Base-by-base conservation (phyloP, 495 filamentous ascomycete species). In the Podospora tetraspora region DNA sequence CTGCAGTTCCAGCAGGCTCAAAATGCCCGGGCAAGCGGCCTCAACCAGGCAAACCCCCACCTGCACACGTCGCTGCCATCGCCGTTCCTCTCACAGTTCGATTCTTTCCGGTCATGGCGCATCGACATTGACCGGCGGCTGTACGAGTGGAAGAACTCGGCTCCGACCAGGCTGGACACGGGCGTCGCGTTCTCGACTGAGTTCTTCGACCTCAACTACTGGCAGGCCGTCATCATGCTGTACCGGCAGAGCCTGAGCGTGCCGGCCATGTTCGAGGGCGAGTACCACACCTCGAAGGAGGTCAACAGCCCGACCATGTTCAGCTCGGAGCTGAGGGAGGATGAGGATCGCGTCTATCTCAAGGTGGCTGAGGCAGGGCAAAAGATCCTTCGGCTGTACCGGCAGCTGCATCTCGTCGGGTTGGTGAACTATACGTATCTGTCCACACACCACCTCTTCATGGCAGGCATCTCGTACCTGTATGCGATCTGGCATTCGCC, bases 401-500 rank as follows among this genome's bases (percentile, higher is more conserved):
- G 94, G 59, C 91, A 96, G 72, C 79, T 98, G 69, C 94, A 98
- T 80, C 85, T 92, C 19, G 84, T 93, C 59, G 89, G 92, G 63
- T 81, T 97, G 64, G 94, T 98, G 27, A 98, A 97, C 76, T 97
- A 97, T 73, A 97, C 94, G 0, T 98, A 94, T 78, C 79, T 98
- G 61, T 92, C 94, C n/a, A 97, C 94, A 3, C 94, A 97, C 76
- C 94, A 98, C 78, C 84, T 97, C 21, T 98, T 98, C 78, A 97
- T 97, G 91, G 94, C 94, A 21, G 94, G 94, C 23, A 97, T 97
- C 62, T 95, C 94, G 5, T 98, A 97, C 76, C 85, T 98, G 6
- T 98, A 97, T 76, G 93, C 95, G 19, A 94, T 98, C 58, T 98
- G 94, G 94, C 95, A 98, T 76, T 97, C 94, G 9, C 87, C 92